Conservation (phyloP, 306 rosid species). For the Rosa multiflora region DNA sequence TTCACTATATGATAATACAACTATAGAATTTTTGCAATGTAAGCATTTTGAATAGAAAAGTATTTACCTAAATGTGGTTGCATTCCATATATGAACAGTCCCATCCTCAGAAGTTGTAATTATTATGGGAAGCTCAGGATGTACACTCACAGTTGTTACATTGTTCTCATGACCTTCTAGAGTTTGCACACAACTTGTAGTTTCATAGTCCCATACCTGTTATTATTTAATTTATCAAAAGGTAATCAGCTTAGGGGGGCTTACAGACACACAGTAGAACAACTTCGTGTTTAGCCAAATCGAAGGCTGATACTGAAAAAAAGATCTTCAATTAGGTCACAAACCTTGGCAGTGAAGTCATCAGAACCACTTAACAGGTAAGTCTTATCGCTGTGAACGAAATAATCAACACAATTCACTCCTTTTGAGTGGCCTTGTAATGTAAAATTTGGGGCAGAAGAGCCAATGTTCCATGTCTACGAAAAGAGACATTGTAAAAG, state of each 20-base stretch:
- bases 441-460: constrained; percentile 43
- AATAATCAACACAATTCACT: constrained; percentile 51
- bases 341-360: constrained; percentile 58
- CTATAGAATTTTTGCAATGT: neutral
- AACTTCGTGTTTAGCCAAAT: neutral
- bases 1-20: neutral
- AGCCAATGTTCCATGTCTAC: constrained; percentile 56
- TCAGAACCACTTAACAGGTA: constrained; percentile 68
- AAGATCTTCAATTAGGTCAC: neutral
- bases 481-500: neutral
- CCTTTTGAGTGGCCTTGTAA: constrained; percentile 64
- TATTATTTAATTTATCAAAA: neutral
- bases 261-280: neutral
- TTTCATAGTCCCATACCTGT: constrained; percentile 53
- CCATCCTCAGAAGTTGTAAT: constrained; percentile 62
- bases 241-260: neutral
- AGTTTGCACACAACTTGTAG: constrained; percentile 39
- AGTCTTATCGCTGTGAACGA: constrained; percentile 32
- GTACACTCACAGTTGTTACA: constrained; percentile 45
- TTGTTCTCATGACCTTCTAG: constrained; percentile 60
- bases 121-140: constrained; percentile 50
- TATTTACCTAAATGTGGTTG: constrained; percentile 34
- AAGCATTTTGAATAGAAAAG: neutral
- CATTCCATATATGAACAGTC: constrained; percentile 50
- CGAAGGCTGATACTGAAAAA: neutral